Percentiles rank a stretch among this genome's conserved stretches.
Evolutionary conservation across 305 asterid species (phyloP).

Genomic region (Salvia sclarea): DNA sequence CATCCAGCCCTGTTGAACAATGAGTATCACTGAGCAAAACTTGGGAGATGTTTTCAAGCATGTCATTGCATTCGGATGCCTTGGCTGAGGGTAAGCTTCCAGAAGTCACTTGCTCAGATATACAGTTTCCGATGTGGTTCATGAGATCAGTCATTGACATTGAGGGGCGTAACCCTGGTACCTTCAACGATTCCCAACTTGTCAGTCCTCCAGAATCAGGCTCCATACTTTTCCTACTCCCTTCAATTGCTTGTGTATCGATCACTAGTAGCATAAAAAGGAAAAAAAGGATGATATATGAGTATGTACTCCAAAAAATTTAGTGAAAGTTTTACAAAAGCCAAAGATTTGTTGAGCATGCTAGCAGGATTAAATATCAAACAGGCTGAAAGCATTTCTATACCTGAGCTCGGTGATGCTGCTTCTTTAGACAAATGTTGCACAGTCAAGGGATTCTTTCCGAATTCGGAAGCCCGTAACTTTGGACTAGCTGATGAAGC

Average conservation of each 20-base stretch:
- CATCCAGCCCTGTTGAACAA: constrained; percentile 53
- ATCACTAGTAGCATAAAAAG: constrained; percentile 38
- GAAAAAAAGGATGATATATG: constrained; percentile 5
- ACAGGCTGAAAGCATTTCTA: constrained; percentile 11
- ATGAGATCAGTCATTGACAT: constrained; percentile 62
- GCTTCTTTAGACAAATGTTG: constrained; percentile 41
- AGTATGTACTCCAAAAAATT: not conserved
- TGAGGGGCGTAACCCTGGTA: constrained; percentile 49
- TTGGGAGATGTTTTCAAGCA: constrained; percentile 61
- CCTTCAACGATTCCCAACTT: constrained; percentile 41
- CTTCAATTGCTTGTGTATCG: constrained; percentile 48
- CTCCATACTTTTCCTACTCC: constrained; percentile 32
- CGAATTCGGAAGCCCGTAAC: constrained; percentile 43
- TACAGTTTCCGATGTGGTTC: constrained; percentile 61
- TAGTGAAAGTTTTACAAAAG: not conserved
- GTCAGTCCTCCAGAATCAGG: constrained; percentile 34
- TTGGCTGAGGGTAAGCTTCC: constrained; percentile 53
- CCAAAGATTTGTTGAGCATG: not conserved
- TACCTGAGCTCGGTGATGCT: constrained; percentile 71
- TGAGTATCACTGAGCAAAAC: constrained; percentile 64
- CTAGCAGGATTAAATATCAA: constrained; percentile 1
- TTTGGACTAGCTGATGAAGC: constrained; percentile 45
- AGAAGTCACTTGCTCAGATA: constrained; percentile 59
- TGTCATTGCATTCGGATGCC: constrained; percentile 59
- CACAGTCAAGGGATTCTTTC: constrained; percentile 35